Evolutionary conservation across 352 stramenopile species (phyloP).

Genomic region (Lagenidium giganteum): DNA sequence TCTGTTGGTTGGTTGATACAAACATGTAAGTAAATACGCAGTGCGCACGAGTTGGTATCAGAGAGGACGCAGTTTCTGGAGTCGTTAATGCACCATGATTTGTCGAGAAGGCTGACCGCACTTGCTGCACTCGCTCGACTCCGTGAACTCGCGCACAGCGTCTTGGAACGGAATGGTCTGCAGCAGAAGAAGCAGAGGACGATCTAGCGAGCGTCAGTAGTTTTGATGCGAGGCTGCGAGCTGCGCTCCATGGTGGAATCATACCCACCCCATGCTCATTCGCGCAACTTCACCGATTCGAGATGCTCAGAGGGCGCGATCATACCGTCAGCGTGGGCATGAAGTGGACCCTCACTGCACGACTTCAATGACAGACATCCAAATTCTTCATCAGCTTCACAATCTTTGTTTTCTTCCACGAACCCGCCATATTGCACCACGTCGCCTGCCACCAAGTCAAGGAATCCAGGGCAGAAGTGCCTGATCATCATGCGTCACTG

Average conservation of each 20-base stretch:
- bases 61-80: constrained; percentile 6
- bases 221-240: too few relatives aligned
- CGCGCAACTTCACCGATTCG: too few relatives aligned
- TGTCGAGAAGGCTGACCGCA: constrained; percentile 3
- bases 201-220: too few relatives aligned
- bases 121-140: constrained; percentile 8
- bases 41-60: constrained; percentile 8
- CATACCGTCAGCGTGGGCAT: too few relatives aligned
- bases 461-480: constrained; percentile 82
- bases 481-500: constrained; percentile 85
- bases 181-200: too few relatives aligned
- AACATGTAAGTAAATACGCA: constrained; percentile 1
- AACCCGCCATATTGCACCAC: constrained; percentile 76
- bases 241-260: too few relatives aligned
- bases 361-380: too few relatives aligned
- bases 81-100: constrained; percentile 7
- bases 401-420: constrained; percentile 55
- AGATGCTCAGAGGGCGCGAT: too few relatives aligned
- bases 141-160: too few relatives aligned
- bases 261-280: too few relatives aligned
- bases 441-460: constrained; percentile 79
- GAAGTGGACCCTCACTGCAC: too few relatives aligned
- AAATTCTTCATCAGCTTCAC: constrained; percentile 81
- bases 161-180: too few relatives aligned
- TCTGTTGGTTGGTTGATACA: constrained; percentile 9